Percentiles rank a stretch among this genome's conserved stretches.
These are phyloP conservation scores for Barnettozyma siamensis DNA, from an alignment of 805 yeast genomes.

Conservation along the genomic window DNA sequence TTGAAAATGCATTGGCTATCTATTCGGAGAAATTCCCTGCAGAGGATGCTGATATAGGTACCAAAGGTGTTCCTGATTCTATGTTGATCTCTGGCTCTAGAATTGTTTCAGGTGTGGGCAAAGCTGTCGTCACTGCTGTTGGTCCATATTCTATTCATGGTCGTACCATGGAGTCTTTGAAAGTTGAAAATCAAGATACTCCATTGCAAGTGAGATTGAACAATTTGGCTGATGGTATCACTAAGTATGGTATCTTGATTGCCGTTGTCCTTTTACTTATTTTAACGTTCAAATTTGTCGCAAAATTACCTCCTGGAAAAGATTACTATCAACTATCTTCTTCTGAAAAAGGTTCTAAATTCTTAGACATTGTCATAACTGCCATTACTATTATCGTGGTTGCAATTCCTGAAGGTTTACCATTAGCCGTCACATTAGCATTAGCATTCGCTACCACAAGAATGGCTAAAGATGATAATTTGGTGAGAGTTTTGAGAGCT, in stretches of 20 bases:
- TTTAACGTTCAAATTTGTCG: constrained; percentile 68
- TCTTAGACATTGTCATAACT: constrained; percentile 80
- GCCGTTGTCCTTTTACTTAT: constrained; percentile 78
- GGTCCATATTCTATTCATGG: constrained; percentile 91
- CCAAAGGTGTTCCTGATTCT: constrained; percentile 56
- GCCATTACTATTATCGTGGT: constrained; percentile 92
- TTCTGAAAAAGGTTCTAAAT: constrained; percentile 77
- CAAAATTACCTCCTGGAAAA: constrained; percentile 50
- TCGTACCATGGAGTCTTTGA: constrained; percentile 76
- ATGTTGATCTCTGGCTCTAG: constrained; percentile 89
- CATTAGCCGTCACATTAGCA: constrained; percentile 94
- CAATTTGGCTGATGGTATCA: constrained; percentile 83
- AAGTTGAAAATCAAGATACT: constrained; percentile 73
- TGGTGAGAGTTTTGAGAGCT: constrained; percentile 87
- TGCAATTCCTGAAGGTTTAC: constrained; percentile 99
- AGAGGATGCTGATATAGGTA: constrained; percentile 32
- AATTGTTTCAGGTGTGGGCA: constrained; percentile 79
- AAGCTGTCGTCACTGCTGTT: constrained; percentile 81
- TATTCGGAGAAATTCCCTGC: constrained; percentile 25
- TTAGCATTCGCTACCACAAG: constrained; percentile 97
- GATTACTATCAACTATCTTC: constrained; percentile 39
- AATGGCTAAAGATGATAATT: constrained; percentile 93
- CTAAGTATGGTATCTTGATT: constrained; percentile 87
- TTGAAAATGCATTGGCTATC: constrained; percentile 32
- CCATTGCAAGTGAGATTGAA: constrained; percentile 84